Base-by-base conservation (phyloP, 2,329 filamentous ascomycete genomes). In the Diaporthe ampelina region DNA sequence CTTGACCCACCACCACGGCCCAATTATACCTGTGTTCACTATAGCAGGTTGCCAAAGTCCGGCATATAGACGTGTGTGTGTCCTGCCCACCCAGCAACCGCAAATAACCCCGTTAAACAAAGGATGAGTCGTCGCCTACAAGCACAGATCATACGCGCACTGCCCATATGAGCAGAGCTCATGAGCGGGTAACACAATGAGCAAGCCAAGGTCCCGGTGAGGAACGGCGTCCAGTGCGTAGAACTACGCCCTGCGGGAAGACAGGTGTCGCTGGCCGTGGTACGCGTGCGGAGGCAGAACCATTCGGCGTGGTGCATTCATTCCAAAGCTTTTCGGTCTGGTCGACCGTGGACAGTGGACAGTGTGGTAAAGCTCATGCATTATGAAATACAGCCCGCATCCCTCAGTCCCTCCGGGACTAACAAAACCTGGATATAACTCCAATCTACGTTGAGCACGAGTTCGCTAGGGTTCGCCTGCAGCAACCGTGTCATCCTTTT, bases 311-410 rank as follows among this genome's bases (percentile, higher is more conserved):
- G 37, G 37, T 37, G 10, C 3, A 37, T 37, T 37, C 13, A 37
- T 10, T 37, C 13, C 37, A 37, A 37, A 37, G 37, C 8, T 13
- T 13, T 37, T 37, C 13, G 37, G 13, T 10, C 5, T 2, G 29
- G 5, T 32, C 29, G 29, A 32, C n/a, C 26, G 13, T n/a, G 2
- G 24, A 10, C 8, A 9, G n/a, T n/a, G n/a, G n/a, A n/a, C n/a
- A n/a, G n/a, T 40, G 24, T 40, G 40, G 24, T 48, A 48, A 54
- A 68, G 48, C 48, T 32, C 54, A 54, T 52, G 63, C 63, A 68
- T 54, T 37, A 45, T 54, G 48, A 68, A 68, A 68, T 40, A 68
- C 32, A 68, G n/a, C n/a, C 13, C 15, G 19, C 9, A 9, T 21
- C n/a, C 63, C 15, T n/a, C 21, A 26, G 4, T n/a, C 9, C 32